Base-by-base conservation (phyloP, 1,139 yeast genomes). In the Arxiozyma slooffiae region DNA sequence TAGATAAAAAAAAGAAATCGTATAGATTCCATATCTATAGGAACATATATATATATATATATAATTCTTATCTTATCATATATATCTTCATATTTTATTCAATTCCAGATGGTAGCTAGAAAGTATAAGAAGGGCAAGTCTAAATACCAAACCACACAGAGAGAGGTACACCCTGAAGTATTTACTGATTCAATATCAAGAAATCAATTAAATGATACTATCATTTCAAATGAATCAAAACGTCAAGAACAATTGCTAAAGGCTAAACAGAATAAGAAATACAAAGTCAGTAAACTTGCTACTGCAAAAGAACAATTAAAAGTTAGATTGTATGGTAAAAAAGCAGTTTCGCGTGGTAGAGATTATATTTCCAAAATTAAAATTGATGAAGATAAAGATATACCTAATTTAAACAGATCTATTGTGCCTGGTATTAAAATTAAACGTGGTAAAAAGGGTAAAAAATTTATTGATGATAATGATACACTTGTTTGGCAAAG, bases 401-500 rank as follows among this genome's bases (percentile, higher is more conserved):
- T 89, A 46, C 97, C 97, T 38, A 74, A 76, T 26, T 75, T 90
- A 60, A 92, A 92, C 67, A 82, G 78, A 59, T 88, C 97, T 9
- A 76, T 90, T 42, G 78, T 80, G 47, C 96, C 97, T 0, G 97
- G 96, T 45, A 88, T 86, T 9, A 81, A 85, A 59, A 78, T 78
- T 60, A 77, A 75, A 57, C 76, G 76, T 55, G 97, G 97, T 49
- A 92, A 90, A 69, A 92, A 90, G 71, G 97, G 97, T 49, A 92
- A 92, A 73, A 84, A 83, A 61, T 89, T 90, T 67, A 82, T 89
- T 30, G 85, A 71, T 48, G 94, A 86, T 63, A 74, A 79, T 55
- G 92, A 86, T 62, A 68, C 80, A 37, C 71, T 85, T 61, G 76
- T 80, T 47, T 60, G 82, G 64, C 78, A 75, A 55, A 76, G 95